Evolutionary conservation across 1,284 basidiomycete genomes (phyloP).

Genomic region (Heterobasidion parviporum): DNA sequence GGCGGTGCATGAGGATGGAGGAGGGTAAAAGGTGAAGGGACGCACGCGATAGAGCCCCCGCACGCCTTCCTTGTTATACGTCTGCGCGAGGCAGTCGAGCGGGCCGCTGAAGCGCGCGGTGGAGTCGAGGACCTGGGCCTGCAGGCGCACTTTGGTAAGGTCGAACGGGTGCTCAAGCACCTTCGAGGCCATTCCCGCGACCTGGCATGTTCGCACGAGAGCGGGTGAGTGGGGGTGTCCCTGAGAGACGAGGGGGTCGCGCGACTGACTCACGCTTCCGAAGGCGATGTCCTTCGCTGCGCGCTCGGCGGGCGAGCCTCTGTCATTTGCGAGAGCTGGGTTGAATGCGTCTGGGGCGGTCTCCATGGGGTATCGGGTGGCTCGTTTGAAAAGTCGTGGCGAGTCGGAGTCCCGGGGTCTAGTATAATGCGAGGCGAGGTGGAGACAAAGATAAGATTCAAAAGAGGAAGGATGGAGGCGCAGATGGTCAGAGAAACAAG

Average conservation of each 20-base stretch:
- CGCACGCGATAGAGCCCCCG: constrained; percentile 75
- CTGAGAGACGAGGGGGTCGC: neutral
- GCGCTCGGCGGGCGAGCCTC: constrained; percentile 22
- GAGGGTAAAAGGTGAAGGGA: constrained; percentile 9
- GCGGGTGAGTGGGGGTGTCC: neutral
- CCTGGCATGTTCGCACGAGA: constrained; percentile 24
- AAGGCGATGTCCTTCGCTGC: constrained; percentile 50
- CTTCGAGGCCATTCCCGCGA: constrained; percentile 77
- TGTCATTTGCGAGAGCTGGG: constrained; percentile 3
- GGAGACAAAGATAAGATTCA: no score
- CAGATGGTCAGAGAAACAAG: neutral
- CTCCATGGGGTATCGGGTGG: constrained; percentile 16
- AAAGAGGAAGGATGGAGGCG: neutral
- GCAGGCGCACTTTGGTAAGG: constrained; percentile 77
- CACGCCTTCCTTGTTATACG: constrained; percentile 70
- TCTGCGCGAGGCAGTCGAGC: constrained; percentile 74
- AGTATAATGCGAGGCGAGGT: no score
- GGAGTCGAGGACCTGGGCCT: constrained; percentile 73
- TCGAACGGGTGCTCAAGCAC: constrained; percentile 85
- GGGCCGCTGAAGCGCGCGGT: constrained; percentile 70
- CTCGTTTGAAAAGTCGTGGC: no score
- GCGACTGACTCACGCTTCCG: constrained; percentile 38
- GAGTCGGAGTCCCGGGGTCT: no score
- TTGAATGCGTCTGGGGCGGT: constrained; percentile 19
- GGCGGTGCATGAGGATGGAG: neutral